A percentile compares a stretch with the other conserved stretches of the same genome.
Evolutionary conservation across 257 asterid species (phyloP).

Genomic region (Petunia secreta): DNA sequence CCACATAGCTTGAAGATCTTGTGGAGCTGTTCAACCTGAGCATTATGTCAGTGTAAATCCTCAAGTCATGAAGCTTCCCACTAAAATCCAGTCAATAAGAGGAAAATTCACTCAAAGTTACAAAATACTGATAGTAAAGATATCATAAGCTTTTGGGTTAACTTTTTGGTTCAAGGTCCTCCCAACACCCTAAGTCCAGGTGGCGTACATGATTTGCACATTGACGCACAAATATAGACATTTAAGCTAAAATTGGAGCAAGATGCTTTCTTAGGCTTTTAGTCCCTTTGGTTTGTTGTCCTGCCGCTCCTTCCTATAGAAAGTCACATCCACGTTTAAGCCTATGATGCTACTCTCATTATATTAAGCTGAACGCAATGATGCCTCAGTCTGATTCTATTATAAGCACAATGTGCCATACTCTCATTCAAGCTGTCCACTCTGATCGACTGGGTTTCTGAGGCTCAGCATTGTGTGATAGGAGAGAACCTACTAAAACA

Average conservation of each 20-base stretch:
- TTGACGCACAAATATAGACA: not conserved
- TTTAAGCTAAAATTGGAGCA: slow-evolving; percentile 13
- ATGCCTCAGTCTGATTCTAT: not conserved
- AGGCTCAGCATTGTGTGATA: not conserved
- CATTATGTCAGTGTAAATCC: slow-evolving; percentile 28
- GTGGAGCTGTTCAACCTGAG: slow-evolving; percentile 89
- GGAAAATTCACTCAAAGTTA: slow-evolving; percentile 9
- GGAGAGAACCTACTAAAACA: slow-evolving; percentile 24
- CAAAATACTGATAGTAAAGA: slow-evolving; percentile 1
- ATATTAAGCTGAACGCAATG: not conserved
- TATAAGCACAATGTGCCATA: not conserved
- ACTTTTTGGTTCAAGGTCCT: not conserved
- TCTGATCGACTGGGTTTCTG: not conserved
- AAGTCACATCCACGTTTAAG: slow-evolving; percentile 7
- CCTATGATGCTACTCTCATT: not conserved
- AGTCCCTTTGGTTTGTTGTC: not conserved
- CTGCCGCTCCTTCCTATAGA: not conserved
- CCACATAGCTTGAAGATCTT: slow-evolving; percentile 91
- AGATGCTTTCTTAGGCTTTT: slow-evolving; percentile 12
- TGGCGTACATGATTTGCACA: not conserved
- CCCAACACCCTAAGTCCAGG: slow-evolving; percentile 4
- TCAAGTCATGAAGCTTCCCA: slow-evolving; percentile 4
- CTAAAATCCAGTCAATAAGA: slow-evolving; percentile 20
- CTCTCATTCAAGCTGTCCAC: not conserved
- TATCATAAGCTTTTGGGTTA: not conserved